A percentile compares a stretch with the other conserved stretches of the same genome.
These are phyloP conservation scores for Metschnikowia hibisci DNA, from an alignment of 805 yeast genomes.

Conservation along the genomic window DNA sequence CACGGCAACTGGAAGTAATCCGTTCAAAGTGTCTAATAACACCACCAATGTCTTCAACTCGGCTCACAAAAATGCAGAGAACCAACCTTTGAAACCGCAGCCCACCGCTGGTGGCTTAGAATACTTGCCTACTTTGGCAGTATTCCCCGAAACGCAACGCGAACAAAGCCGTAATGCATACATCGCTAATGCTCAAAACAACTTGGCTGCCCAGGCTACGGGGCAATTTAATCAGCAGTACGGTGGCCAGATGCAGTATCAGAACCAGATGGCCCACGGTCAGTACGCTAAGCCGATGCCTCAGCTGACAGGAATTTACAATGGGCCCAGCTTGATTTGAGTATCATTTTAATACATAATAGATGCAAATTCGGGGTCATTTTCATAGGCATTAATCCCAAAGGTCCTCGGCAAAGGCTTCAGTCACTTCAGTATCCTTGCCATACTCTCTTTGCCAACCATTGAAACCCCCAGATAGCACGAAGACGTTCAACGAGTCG, in stretches of 20 bases:
- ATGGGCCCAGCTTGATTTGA: slow-evolving; percentile 26
- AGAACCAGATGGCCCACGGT: slow-evolving; percentile 5
- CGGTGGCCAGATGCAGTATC: slow-evolving; percentile 5
- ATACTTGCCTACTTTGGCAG: slow-evolving; percentile 58
- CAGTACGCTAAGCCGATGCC: slow-evolving; percentile 1
- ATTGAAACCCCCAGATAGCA: slow-evolving; percentile 80
- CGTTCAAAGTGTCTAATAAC: slow-evolving; percentile 47
- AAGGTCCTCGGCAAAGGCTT: slow-evolving; percentile 33
- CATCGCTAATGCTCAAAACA: slow-evolving; percentile 35
- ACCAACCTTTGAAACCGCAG: slow-evolving; percentile 39
- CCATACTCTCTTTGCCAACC: slow-evolving; percentile 81
- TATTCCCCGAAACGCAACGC: slow-evolving; percentile 56
- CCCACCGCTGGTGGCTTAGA: slow-evolving; percentile 76
- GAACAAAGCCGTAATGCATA: slow-evolving; percentile 36
- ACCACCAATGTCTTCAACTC: slow-evolving; percentile 31
- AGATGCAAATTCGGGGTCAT: background rate
- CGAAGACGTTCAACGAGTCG: slow-evolving; percentile 52
- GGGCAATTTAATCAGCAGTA: slow-evolving; percentile 11
- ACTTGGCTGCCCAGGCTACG: slow-evolving; percentile 15
- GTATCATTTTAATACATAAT: background rate
- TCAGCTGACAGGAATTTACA: slow-evolving; percentile 12
- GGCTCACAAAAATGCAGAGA: slow-evolving; percentile 19
- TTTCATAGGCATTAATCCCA: slow-evolving; percentile 25
- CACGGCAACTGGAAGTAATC: slow-evolving; percentile 55
- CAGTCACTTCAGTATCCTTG: slow-evolving; percentile 59